Base-by-base conservation (phyloP, 768 basidiomycete genomes). In the Suillus brevipes region DNA sequence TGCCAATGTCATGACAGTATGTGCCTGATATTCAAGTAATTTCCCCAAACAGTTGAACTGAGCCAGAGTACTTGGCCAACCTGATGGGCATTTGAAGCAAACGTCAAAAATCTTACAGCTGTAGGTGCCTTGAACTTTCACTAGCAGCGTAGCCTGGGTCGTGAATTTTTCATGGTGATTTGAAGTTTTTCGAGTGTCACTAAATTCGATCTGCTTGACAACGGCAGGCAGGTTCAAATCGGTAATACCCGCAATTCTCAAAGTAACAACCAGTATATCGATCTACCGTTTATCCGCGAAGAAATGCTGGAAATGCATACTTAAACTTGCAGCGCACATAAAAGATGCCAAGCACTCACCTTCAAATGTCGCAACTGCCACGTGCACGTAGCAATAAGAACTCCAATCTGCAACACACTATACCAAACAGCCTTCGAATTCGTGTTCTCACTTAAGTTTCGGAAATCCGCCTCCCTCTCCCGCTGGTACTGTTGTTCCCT, bases 401-500 rank as follows among this genome's bases (percentile, higher is more conserved):
- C 89, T 16, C 84, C 77, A 64, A 99, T 94, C 82, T 99, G 97
- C 40, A 87, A 83, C 34, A 98, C 56, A 71, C 89, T 95, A 78
- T 97, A 99, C 94, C 94, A 99, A 53, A 99, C 92, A 1, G 97
- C 95, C 65, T 89, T 81, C n/a, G 89, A 80, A 78, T 99, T 99
- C 45, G 94, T 97, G 18, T 78, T 76, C 78, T 99, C 97, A 70
- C 93, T 95, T 67, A 98, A 77, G 78, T 95, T 81, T 45, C 97
- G 82, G 74, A 91, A 99, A 70, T 92, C 90, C 13, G 92, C 83
- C 78, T 99, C 97, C 68, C 97, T 83, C 79, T 99, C 97, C 50
- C 97, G 85, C 81, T 99, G 97, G 74, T 98, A 99, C 78, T 96
- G 93, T 79, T 99, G 97, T 78, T 99, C 97, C 31, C 95, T 83